Evolutionary conservation across 768 basidiomycete genomes (phyloP).

Genomic region (Agaricus blazei): DNA sequence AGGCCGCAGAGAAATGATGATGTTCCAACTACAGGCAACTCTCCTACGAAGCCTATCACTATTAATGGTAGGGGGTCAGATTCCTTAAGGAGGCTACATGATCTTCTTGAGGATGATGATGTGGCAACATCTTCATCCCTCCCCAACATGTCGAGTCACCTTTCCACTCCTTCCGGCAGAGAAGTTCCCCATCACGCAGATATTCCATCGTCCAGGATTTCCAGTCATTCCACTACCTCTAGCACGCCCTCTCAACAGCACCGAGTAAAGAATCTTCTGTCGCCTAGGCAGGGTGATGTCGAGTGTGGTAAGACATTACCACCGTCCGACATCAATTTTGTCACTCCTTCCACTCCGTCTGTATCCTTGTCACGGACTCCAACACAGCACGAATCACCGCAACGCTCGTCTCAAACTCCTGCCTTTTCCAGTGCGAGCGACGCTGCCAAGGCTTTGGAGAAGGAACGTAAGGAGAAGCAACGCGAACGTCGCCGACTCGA

Average conservation of each 20-base stretch:
- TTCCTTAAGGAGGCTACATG: constrained; percentile 35
- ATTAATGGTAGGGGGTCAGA: constrained; percentile 23
- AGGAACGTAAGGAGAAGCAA: constrained; percentile 26
- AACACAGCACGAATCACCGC: too few relatives aligned
- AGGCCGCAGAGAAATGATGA: constrained; percentile 6
- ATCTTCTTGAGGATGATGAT: constrained; percentile 40
- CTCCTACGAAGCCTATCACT: constrained; percentile 5
- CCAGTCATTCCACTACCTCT: constrained; percentile 17
- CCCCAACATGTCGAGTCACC: constrained; percentile 27
- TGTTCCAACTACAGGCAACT: constrained; percentile 9
- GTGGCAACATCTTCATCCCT: constrained; percentile 37
- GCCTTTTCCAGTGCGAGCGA: constrained; percentile 45
- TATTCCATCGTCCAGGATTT: constrained; percentile 5
- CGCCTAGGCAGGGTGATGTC: constrained; percentile 8
- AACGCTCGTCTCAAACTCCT: not conserved
- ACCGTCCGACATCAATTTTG: constrained; percentile 12
- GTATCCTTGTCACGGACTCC: not conserved
- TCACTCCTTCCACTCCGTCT: constrained; percentile 7
- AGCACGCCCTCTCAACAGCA: constrained; percentile 12
- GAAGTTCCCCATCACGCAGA: constrained; percentile 6
- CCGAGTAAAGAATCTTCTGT: constrained; percentile 16
- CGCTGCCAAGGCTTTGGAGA: constrained; percentile 49
- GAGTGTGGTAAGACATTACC: constrained; percentile 12
- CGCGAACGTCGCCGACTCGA: constrained; percentile 23
- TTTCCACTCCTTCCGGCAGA: constrained; percentile 17